A percentile compares a stretch with the other conserved stretches of the same genome.
phyloP scores from a whole-genome alignment of 768 basidiomycete species.

The Boletus insuetus region DNA sequence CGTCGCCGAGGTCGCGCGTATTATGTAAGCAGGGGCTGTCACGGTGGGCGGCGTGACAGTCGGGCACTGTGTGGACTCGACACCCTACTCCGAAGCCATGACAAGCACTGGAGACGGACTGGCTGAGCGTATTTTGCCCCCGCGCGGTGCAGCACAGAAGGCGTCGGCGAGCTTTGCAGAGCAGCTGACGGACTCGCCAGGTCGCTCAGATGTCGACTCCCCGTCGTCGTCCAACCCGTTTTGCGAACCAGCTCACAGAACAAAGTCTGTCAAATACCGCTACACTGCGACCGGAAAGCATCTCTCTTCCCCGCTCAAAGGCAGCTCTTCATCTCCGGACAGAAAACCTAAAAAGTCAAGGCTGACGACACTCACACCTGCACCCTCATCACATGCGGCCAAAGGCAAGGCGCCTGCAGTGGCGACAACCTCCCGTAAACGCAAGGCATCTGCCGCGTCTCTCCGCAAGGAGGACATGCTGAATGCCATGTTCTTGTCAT shows the following conservation, averaged over 20 bases:
- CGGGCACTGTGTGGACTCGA: not conserved
- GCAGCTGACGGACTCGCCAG: slow-evolving; percentile 30
- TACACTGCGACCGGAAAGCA: slow-evolving; percentile 33
- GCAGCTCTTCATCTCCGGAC: slow-evolving; percentile 32
- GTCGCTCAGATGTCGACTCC: slow-evolving; percentile 24
- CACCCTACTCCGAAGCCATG: slow-evolving; percentile 7
- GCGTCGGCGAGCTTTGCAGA: slow-evolving; percentile 33
- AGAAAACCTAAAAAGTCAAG: slow-evolving; percentile 10
- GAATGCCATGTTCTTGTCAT: slow-evolving; percentile 9
- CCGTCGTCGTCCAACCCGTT: slow-evolving; percentile 21
- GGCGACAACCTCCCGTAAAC: slow-evolving; percentile 26
- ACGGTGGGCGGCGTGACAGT: slow-evolving; percentile 15
- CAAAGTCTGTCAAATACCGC: slow-evolving; percentile 32
- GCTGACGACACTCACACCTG: slow-evolving; percentile 7
- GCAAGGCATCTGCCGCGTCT: slow-evolving; percentile 20
- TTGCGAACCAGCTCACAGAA: slow-evolving; percentile 20
- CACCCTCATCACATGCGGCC: slow-evolving; percentile 11
- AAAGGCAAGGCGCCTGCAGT: slow-evolving; percentile 8
- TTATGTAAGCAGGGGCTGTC: slow-evolving; percentile 17
- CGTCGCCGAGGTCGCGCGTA: not conserved
- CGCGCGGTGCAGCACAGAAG: slow-evolving; percentile 34
- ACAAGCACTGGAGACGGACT: slow-evolving; percentile 7
- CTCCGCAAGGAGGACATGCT: slow-evolving; percentile 9
- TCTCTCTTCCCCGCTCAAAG: slow-evolving; percentile 32
- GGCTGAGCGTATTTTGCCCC: slow-evolving; percentile 19